These are phyloP conservation scores for Pisolithus tinctorius DNA, from an alignment of 768 basidiomycete species.

Conservation along the genomic window DNA sequence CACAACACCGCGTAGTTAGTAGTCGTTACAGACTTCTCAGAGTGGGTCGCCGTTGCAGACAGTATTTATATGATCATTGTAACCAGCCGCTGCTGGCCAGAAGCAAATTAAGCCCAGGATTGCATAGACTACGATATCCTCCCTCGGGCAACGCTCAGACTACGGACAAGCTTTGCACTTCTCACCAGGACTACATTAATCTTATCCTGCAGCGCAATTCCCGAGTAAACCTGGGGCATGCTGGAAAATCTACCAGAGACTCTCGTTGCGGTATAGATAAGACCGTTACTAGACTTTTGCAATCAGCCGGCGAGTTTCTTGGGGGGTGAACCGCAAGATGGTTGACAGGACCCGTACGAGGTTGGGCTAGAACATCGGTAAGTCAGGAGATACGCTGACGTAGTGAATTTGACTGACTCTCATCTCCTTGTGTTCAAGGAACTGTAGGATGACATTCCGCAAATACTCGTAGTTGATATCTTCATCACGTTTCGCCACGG, in stretches of 20 bases:
- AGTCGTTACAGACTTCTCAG: too few relatives aligned
- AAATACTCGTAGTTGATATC: conserved; percentile 95
- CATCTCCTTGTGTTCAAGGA: conserved; percentile 98
- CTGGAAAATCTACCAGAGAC: too few relatives aligned
- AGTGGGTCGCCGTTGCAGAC: too few relatives aligned
- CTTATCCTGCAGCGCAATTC: background rate
- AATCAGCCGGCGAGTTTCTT: conserved; percentile 83
- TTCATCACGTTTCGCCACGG: conserved; percentile 55
- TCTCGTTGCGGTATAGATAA: background rate
- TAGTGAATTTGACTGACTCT: conserved; percentile 49
- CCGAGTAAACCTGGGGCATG: background rate
- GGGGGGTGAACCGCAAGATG: conserved; percentile 90
- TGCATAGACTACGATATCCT: too few relatives aligned
- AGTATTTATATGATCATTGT: too few relatives aligned
- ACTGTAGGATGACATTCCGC: conserved; percentile 93
- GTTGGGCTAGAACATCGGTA: conserved; percentile 52
- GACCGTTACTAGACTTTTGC: conserved; percentile 59
- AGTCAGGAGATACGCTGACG: background rate
- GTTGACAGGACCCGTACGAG: conserved; percentile 88
- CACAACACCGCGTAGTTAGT: too few relatives aligned
- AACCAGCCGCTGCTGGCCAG: too few relatives aligned
- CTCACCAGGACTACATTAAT: too few relatives aligned
- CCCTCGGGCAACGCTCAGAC: too few relatives aligned
- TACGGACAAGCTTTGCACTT: too few relatives aligned
- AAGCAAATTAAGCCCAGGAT: too few relatives aligned